phyloP scores from a whole-genome alignment of 352 stramenopile genomes.

The Stephanocyclus meneghinianus region DNA sequence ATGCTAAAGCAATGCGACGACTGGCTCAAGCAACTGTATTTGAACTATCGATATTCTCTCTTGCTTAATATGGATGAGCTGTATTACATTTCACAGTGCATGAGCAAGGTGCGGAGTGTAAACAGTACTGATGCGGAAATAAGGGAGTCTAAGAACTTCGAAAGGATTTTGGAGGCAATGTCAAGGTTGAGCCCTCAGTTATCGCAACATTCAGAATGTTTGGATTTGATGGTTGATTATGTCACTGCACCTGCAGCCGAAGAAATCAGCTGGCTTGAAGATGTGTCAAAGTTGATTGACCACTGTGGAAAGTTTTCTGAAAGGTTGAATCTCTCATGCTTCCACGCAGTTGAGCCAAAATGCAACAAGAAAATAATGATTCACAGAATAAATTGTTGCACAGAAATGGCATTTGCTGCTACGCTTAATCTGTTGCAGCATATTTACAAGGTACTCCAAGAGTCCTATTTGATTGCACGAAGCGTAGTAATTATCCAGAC shows the following conservation, averaged over 20 bases:
- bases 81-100: conserved; percentile 25
- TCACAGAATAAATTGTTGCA: conserved; percentile 41
- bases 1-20: conserved; percentile 21
- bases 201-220: conserved; percentile 11
- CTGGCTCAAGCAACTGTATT: conserved; percentile 37
- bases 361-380: conserved; percentile 37
- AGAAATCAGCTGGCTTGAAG: conserved; percentile 9
- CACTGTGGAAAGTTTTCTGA: conserved; percentile 30
- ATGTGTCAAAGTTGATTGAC: conserved; percentile 35
- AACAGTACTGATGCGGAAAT: background rate
- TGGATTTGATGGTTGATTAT: conserved; percentile 18
- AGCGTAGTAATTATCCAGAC: background rate
- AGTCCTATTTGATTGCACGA: background rate
- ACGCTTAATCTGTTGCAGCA: conserved; percentile 32
- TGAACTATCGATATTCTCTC: conserved; percentile 33
- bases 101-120: conserved; percentile 13
- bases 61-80: conserved; percentile 53
- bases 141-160: conserved; percentile 3
- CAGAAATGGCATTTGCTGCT: conserved; percentile 25
- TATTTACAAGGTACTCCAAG: conserved; percentile 45
- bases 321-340: conserved; percentile 27
- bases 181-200: conserved; percentile 30
- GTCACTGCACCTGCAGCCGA: conserved; percentile 9
- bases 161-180: conserved; percentile 25
- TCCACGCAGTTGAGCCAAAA: conserved; percentile 14